phyloP scores from a whole-genome alignment of 75 land plant species.

The Pinus taeda region DNA sequence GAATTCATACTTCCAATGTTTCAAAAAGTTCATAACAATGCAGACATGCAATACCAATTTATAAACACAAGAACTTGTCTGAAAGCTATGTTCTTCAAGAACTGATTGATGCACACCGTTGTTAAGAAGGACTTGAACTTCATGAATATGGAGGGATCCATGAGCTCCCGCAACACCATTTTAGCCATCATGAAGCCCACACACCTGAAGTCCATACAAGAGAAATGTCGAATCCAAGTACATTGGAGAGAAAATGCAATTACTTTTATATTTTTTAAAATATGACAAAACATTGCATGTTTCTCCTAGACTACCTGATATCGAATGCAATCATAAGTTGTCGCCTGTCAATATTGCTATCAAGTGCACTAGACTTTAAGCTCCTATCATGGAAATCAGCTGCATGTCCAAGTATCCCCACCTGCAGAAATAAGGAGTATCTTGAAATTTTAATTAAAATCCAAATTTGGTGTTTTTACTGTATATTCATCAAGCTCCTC shows the following conservation, averaged over 20 bases:
- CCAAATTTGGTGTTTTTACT: neutral
- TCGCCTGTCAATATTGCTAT: constrained; percentile 45
- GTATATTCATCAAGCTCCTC: neutral
- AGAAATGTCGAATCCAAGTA: neutral
- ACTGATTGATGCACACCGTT: constrained; percentile 34
- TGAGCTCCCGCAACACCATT: constrained; percentile 85
- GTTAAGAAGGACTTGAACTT: constrained; percentile 69
- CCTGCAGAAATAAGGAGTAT: constrained; percentile 29
- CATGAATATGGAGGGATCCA: constrained; percentile 70
- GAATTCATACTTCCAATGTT: constrained; percentile 10
- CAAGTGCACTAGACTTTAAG: constrained; percentile 14
- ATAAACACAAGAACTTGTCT: neutral
- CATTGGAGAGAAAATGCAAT: neutral
- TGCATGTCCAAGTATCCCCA: constrained; percentile 90
- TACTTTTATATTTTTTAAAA: neutral
- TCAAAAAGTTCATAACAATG: neutral
- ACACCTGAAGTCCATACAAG: constrained; percentile 41
- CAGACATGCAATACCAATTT: neutral
- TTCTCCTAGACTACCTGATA: constrained; percentile 57
- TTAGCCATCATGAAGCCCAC: constrained; percentile 92
- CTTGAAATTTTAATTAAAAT: neutral
- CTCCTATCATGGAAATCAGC: constrained; percentile 58
- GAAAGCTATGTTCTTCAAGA: neutral
- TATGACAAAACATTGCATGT: neutral
- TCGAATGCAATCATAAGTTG: constrained; percentile 91